Percentiles rank a stretch among this genome's conserved stretches.
Evolutionary conservation across 176 grass and related monocot genomes (phyloP).

Genomic region (Saccharum spontaneum): DNA sequence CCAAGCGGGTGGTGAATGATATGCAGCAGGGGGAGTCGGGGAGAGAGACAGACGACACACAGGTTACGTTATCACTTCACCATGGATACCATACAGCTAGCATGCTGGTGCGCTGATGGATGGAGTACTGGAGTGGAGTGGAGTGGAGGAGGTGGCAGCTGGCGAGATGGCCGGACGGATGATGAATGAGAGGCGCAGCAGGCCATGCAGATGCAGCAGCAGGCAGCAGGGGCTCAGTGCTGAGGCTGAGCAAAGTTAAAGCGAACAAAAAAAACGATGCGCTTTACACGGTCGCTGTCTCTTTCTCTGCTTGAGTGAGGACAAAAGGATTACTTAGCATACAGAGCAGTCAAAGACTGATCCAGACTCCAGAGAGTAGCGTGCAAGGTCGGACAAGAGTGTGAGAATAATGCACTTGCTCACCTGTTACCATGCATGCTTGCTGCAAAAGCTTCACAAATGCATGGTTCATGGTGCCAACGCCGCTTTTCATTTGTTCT

Average conservation of each 20-base stretch:
- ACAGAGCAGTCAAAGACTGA: background rate
- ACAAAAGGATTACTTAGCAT: conserved; percentile 13
- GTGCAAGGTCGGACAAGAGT: background rate
- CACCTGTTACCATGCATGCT: conserved; percentile 1
- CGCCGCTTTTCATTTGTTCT: background rate
- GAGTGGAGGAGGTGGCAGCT: background rate
- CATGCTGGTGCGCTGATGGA: too few species aligned
- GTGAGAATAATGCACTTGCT: background rate
- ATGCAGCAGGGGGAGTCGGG: too few species aligned
- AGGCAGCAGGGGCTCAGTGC: background rate
- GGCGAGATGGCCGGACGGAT: background rate
- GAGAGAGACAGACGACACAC: too few species aligned
- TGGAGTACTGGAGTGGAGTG: background rate
- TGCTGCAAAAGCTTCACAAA: background rate
- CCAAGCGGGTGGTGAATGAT: too few species aligned
- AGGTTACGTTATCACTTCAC: too few species aligned
- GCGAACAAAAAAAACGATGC: conserved; percentile 47
- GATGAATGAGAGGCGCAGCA: conserved; percentile 15
- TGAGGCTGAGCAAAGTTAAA: conserved; percentile 15
- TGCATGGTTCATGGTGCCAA: background rate
- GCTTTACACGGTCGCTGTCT: conserved; percentile 36
- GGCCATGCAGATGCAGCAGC: background rate
- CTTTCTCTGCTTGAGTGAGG: conserved; percentile 16
- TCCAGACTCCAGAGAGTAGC: background rate
- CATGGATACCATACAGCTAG: too few species aligned